These are phyloP conservation scores for Penicillium desertorum DNA, from an alignment of 495 filamentous ascomycete genomes.

Conservation along the genomic window DNA sequence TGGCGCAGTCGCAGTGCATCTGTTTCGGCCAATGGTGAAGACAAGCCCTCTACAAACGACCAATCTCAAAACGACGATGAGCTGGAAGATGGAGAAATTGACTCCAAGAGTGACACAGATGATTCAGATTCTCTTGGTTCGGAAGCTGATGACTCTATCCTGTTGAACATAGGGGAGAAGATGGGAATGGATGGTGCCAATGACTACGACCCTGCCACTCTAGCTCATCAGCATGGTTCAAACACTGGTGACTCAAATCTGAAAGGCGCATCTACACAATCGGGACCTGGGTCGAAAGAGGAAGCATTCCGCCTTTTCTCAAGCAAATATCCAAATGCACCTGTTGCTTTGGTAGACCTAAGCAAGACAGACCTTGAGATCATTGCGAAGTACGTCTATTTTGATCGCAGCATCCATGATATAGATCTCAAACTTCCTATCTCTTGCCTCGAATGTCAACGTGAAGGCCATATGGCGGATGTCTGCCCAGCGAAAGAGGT, in stretches of 20 bases:
- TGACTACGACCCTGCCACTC: conserved; percentile 30
- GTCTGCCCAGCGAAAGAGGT: conserved; percentile 49
- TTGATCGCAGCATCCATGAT: conserved; percentile 60
- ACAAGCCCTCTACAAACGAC: background rate
- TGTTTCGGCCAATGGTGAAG: conserved; percentile 14
- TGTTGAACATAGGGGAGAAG: conserved; percentile 43
- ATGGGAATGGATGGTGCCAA: conserved; percentile 19
- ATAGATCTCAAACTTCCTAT: conserved; percentile 66
- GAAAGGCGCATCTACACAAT: background rate
- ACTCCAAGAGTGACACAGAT: conserved; percentile 37
- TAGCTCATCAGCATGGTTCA: conserved; percentile 6
- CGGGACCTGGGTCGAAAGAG: conserved; percentile 33
- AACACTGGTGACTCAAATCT: conserved; percentile 9
- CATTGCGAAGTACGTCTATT: conserved; percentile 45
- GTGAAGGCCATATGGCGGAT: conserved; percentile 45
- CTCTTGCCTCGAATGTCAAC: conserved; percentile 47
- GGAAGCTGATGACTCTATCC: conserved; percentile 44
- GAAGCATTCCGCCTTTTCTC: conserved; percentile 37
- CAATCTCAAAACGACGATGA: conserved; percentile 7
- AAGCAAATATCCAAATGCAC: conserved; percentile 38
- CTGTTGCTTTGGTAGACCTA: conserved; percentile 44
- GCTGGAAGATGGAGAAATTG: conserved; percentile 29
- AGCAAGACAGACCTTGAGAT: conserved; percentile 41
- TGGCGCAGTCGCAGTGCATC: conserved; percentile 45
- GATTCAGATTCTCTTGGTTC: conserved; percentile 39